These are phyloP conservation scores for Copromyces sp. DNA, from an alignment of 495 filamentous ascomycete genomes.

Conservation along the genomic window DNA sequence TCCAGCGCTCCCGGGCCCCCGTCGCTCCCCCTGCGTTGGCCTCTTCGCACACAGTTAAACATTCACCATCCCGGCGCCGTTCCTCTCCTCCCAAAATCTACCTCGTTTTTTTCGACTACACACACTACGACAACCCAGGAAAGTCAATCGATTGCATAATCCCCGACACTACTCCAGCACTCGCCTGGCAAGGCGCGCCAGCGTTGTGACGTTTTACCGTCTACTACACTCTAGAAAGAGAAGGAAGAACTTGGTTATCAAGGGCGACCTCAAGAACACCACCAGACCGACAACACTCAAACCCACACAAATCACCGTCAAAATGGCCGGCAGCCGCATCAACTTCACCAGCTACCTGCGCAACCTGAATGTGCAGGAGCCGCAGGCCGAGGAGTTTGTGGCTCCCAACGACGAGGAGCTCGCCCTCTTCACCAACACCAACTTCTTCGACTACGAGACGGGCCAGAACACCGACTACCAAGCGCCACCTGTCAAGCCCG, in stretches of 20 bases:
- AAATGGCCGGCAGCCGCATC: constrained; percentile 24
- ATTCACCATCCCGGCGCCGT: neutral
- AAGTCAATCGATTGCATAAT: neutral
- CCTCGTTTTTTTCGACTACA: neutral
- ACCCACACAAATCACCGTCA: neutral
- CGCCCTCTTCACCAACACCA: constrained; percentile 83
- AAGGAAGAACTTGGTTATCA: neutral
- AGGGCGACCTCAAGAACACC: neutral
- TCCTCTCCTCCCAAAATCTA: neutral
- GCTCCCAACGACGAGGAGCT: constrained; percentile 61
- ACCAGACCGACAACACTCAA: neutral
- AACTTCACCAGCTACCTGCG: constrained; percentile 85
- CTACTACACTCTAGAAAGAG: neutral
- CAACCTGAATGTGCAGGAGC: constrained; percentile 70
- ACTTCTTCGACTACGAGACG: constrained; percentile 83
- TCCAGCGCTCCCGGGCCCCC: neutral
- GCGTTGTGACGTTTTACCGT: neutral
- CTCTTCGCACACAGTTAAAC: neutral
- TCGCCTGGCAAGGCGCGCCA: neutral
- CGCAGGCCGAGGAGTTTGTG: constrained; percentile 50
- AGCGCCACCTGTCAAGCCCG: constrained; percentile 25
- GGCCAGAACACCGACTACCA: constrained; percentile 31
- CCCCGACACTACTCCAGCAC: neutral
- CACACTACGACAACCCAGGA: neutral
- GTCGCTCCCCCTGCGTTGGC: neutral